Percentiles rank a stretch among this genome's conserved stretches.
Conservation (phyloP, 768 basidiomycete species). For the Pholiota molesta region DNA sequence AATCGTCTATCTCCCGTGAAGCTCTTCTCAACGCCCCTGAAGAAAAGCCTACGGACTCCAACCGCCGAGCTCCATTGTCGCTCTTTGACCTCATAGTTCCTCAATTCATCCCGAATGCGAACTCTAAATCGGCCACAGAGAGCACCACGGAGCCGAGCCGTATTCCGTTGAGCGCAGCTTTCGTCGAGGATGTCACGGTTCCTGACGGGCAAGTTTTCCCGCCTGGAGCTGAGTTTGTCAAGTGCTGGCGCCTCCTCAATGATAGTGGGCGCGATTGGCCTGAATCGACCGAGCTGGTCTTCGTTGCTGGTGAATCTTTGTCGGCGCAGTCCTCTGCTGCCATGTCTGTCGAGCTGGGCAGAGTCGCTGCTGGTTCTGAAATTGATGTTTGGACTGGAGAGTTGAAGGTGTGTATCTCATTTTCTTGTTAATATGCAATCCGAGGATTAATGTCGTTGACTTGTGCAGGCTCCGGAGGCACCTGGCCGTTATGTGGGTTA, state of each 20-base stretch:
- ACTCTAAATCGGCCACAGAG: background rate
- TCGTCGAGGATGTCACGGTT: constrained; percentile 71
- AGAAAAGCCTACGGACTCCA: constrained; percentile 8
- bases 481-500: constrained; percentile 77
- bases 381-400: constrained; percentile 74
- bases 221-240: constrained; percentile 84
- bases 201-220: constrained; percentile 77
- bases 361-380: constrained; percentile 56
- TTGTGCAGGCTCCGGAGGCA: constrained; percentile 64
- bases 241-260: constrained; percentile 79
- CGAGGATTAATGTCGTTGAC: background rate
- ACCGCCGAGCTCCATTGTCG: background rate
- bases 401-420: constrained; percentile 57
- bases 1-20: constrained; percentile 35
- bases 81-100: constrained; percentile 2
- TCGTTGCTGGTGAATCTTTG: constrained; percentile 65
- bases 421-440: background rate
- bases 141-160: background rate
- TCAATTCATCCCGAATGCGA: background rate
- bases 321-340: constrained; percentile 25
- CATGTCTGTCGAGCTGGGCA: constrained; percentile 45
- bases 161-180: constrained; percentile 49
- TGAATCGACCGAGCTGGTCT: constrained; percentile 64
- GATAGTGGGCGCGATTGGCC: constrained; percentile 69
- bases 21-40: constrained; percentile 29